Base-by-base conservation (phyloP, 106 monocot genomes). In the Triglochin maritima region DNA sequence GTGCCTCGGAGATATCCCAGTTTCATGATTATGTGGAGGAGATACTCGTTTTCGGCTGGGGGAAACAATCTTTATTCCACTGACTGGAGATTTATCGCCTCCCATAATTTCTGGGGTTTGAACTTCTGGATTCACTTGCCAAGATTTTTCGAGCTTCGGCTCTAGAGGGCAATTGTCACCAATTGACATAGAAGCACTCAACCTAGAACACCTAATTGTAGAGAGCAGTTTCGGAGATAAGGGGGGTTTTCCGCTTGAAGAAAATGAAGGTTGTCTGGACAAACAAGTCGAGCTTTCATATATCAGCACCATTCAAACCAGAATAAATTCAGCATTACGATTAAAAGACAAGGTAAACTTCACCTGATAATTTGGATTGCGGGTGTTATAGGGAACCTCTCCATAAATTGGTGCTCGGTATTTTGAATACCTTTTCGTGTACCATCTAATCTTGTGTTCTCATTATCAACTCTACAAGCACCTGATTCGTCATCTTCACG, bases 21-120 rank as follows among this genome's bases (percentile, higher is more conserved):
- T 53, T 11, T 54, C 78, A 29, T 29, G 29, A 48, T 57, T 69
- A 11, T 79, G 81, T 50, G 93, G 89, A 63, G 82, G 80, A 9
- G 87, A 89, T 46, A 94, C 86, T 66, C 94, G 80, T 59, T 94
- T 94, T n/a, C 82, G 57, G 17, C 82, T 94, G 13, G 94, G 94
- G 2, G 94, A 94, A 6, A 72, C 60, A 12, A 69, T 83, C 72
- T 84, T 89, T 53, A 94, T 77, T 41, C 68, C 67, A 41, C 11
- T 77, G 59, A 64, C 63, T 9, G 84, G 79, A 69, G 86, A 84
- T 47, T 60, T 46, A 53, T 70, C 71, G 17, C 63, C 44, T 69
- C 50, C 74, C 42, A 86, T 51, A 50, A 76, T 71, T 48, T 80
- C 76, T 43, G 82, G 84, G 63, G 78, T 80, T 56, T 89, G 86